These are phyloP conservation scores for Cutaneotrichosporon sp. DNA, from an alignment of 1,284 basidiomycete species.

Conservation along the genomic window DNA sequence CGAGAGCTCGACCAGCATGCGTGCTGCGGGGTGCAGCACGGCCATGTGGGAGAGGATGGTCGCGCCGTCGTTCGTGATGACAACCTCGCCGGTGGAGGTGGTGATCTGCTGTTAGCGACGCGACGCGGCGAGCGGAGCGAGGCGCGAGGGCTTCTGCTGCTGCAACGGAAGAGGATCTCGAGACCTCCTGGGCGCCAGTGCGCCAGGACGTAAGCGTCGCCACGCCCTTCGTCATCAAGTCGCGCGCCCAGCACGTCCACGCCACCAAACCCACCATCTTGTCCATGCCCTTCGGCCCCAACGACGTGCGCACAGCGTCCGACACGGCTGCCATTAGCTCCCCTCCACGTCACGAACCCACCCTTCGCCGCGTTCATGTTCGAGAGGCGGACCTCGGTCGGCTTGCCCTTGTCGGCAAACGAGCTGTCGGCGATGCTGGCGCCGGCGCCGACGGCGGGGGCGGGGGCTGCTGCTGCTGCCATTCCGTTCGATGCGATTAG, in stretches of 20 bases:
- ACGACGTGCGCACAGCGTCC: constrained; percentile 93
- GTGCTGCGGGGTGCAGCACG: constrained; percentile 95
- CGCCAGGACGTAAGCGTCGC: too few species aligned
- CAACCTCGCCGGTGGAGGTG: constrained; percentile 93
- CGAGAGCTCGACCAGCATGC: constrained; percentile 98
- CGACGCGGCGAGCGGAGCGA: background rate
- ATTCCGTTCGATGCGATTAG: constrained; percentile 29
- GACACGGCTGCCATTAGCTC: constrained; percentile 72
- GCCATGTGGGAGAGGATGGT: constrained; percentile 98
- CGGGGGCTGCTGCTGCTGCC: constrained; percentile 19
- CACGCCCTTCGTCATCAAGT: too few species aligned
- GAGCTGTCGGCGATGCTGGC: constrained; percentile 39
- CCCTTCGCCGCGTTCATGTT: constrained; percentile 97
- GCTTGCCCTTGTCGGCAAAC: constrained; percentile 53
- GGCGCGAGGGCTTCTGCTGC: background rate
- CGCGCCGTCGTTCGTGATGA: constrained; percentile 98
- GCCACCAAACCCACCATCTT: constrained; percentile 76
- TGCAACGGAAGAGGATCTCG: too few species aligned
- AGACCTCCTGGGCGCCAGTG: too few species aligned
- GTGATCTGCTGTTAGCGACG: constrained; percentile 70
- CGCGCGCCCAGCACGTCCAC: too few species aligned
- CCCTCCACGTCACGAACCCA: constrained; percentile 45
- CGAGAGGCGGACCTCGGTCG: constrained; percentile 80
- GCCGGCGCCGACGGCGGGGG: constrained; percentile 24
- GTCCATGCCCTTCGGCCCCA: constrained; percentile 99